These are phyloP conservation scores for Xylariaceae sp. DNA, from an alignment of 2,329 filamentous ascomycete species.

Conservation along the genomic window DNA sequence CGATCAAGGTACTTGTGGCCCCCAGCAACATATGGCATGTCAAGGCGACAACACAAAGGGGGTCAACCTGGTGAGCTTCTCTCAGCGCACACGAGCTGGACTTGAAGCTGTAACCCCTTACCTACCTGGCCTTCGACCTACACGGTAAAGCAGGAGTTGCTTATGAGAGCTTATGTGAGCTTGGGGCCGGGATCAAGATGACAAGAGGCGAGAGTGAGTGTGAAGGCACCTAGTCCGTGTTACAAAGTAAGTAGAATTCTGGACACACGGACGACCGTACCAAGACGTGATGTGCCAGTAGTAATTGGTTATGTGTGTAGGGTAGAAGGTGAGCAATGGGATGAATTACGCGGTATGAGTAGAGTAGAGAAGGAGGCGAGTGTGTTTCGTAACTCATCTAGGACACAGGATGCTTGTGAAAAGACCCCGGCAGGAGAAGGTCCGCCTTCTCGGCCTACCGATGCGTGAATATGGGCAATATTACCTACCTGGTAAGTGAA, in stretches of 20 bases:
- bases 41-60: neutral
- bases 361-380: too few species aligned
- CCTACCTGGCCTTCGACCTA: neutral
- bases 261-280: neutral
- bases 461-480: neutral
- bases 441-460: neutral
- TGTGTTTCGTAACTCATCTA: neutral
- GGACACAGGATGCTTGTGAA: neutral
- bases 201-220: neutral
- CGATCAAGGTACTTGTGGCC: neutral
- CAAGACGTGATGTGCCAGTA: neutral
- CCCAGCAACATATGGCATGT: conserved; percentile 10
- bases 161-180: neutral
- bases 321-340: too few species aligned
- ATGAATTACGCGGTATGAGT: too few species aligned
- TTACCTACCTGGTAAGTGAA: neutral
- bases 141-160: neutral
- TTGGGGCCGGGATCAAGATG: neutral
- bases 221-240: neutral
- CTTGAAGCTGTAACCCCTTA: neutral
- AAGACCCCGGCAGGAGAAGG: neutral
- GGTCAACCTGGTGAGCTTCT: neutral
- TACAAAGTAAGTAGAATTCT: neutral
- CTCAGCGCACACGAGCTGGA: conserved; percentile 7
- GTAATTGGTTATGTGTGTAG: too few species aligned